A percentile compares a stretch with the other conserved stretches of the same genome.
Evolutionary conservation across 176 grass and related monocot genomes (phyloP).

Genomic region (Oryza glaberrima): DNA sequence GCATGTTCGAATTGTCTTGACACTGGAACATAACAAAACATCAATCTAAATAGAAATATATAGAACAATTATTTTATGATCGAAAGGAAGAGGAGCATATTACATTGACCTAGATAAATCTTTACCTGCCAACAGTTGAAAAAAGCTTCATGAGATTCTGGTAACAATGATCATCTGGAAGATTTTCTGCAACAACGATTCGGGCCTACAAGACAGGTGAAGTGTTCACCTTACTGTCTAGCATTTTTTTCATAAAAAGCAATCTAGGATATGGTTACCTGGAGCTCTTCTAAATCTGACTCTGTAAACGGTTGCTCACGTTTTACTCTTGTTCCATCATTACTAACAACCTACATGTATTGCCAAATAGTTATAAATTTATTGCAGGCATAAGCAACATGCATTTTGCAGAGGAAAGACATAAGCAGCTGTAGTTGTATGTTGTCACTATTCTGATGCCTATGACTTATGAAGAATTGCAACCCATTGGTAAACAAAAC

Average conservation of each 20-base stretch:
- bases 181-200: conserved; percentile 96
- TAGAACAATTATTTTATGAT: conserved; percentile 8
- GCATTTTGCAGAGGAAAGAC: conserved; percentile 13
- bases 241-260: not conserved
- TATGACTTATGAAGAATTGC: conserved; percentile 20
- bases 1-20: conserved; percentile 96
- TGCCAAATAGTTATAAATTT: conserved; percentile 32
- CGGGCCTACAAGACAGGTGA: conserved; percentile 60
- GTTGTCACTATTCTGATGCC: conserved; percentile 32
- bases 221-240: conserved; percentile 24
- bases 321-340: conserved; percentile 94
- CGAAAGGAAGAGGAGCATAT: conserved; percentile 12
- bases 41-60: conserved; percentile 27
- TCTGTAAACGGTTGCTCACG: conserved; percentile 80
- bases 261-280: conserved; percentile 49
- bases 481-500: not conserved
- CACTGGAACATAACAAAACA: conserved; percentile 60
- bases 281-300: conserved; percentile 90
- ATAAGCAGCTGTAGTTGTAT: not conserved
- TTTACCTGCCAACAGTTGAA: conserved; percentile 90
- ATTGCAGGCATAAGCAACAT: conserved; percentile 12
- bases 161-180: conserved; percentile 99
- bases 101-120: conserved; percentile 27
- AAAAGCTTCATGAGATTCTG: conserved; percentile 98
- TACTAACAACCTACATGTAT: conserved; percentile 72